A percentile compares a stretch with the other conserved stretches of the same genome.
Conservation (phyloP, 257 asterid species). For the Paulownia fortunei region DNA sequence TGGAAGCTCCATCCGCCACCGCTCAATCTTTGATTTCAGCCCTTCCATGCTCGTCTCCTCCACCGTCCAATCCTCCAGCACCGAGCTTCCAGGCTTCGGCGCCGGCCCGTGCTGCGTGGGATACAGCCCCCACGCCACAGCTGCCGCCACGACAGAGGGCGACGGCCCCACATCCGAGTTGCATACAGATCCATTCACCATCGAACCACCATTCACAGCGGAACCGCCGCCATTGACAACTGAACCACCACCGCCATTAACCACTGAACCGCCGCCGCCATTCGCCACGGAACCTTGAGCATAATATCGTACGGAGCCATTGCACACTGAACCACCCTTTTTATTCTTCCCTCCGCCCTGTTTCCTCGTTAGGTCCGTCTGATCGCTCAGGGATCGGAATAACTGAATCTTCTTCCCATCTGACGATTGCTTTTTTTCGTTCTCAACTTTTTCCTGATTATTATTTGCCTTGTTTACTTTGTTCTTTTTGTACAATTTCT, state of each 20-base stretch:
- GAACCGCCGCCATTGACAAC: conserved; percentile 18
- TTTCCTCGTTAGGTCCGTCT: conserved; percentile 31
- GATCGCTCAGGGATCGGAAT: conserved; percentile 51
- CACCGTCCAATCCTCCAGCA: conserved; percentile 52
- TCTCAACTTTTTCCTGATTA: background rate
- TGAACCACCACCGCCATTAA: conserved; percentile 24
- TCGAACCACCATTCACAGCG: conserved; percentile 35
- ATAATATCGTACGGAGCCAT: conserved; percentile 31
- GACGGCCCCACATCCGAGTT: conserved; percentile 63
- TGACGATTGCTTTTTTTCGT: background rate
- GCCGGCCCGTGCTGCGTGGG: conserved; percentile 46
- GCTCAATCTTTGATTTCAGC: conserved; percentile 38
- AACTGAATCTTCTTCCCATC: conserved; percentile 23
- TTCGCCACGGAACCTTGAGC: conserved; percentile 1
- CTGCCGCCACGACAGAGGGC: conserved; percentile 55
- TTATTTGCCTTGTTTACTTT: background rate
- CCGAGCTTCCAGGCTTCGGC: conserved; percentile 44
- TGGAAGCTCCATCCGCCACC: conserved; percentile 44
- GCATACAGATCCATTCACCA: conserved; percentile 48
- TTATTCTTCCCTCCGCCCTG: conserved; percentile 15
- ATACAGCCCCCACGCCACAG: conserved; percentile 48
- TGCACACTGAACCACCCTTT: conserved; percentile 27
- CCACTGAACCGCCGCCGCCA: conserved; percentile 21
- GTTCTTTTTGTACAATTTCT: conserved; percentile 3
- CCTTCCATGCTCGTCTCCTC: conserved; percentile 43